Conservation (phyloP, 2,329 filamentous ascomycete genomes). For the Zelopaecilomyces penicillatus region DNA sequence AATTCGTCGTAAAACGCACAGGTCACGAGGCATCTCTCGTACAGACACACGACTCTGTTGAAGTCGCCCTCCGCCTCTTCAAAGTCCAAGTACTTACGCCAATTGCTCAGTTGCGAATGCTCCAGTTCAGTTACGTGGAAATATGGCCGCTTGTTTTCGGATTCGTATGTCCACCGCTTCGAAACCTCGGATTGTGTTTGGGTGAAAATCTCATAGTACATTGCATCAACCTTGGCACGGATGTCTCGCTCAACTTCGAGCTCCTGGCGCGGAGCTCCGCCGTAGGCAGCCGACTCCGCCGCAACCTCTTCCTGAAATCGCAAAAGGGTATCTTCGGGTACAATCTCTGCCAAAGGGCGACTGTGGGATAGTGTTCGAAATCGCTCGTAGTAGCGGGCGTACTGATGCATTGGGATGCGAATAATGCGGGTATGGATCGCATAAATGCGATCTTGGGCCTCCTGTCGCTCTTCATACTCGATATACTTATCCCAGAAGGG, state of each 20-base stretch:
- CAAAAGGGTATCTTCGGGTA: slow-evolving; percentile 57
- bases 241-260: slow-evolving; percentile 78
- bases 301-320: slow-evolving; percentile 67
- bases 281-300: slow-evolving; percentile 48
- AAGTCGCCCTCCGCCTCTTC: slow-evolving; percentile 81
- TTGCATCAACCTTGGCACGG: slow-evolving; percentile 67
- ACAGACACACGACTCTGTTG: slow-evolving; percentile 68
- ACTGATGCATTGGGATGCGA: slow-evolving; percentile 89
- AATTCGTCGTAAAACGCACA: slow-evolving; percentile 96
- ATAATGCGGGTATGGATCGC: slow-evolving; percentile 75
- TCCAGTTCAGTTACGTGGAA: slow-evolving; percentile 95
- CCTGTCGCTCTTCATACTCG: slow-evolving; percentile 88
- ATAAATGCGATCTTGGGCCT: slow-evolving; percentile 77
- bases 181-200: slow-evolving; percentile 79
- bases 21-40: slow-evolving; percentile 87
- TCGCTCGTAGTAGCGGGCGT: slow-evolving; percentile 87
- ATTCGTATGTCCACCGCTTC: slow-evolving; percentile 91
- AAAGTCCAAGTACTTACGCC: slow-evolving; percentile 94
- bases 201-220: slow-evolving; percentile 74
- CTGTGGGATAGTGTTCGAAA: slow-evolving; percentile 70
- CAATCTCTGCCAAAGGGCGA: slow-evolving; percentile 65
- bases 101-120: slow-evolving; percentile 74
- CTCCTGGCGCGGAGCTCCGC: slow-evolving; percentile 51
- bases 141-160: slow-evolving; percentile 90
- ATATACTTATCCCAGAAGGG: slow-evolving; percentile 99